Base-by-base conservation (phyloP, 2,329 filamentous ascomycete genomes). In the Sclerotinia trifoliorum region DNA sequence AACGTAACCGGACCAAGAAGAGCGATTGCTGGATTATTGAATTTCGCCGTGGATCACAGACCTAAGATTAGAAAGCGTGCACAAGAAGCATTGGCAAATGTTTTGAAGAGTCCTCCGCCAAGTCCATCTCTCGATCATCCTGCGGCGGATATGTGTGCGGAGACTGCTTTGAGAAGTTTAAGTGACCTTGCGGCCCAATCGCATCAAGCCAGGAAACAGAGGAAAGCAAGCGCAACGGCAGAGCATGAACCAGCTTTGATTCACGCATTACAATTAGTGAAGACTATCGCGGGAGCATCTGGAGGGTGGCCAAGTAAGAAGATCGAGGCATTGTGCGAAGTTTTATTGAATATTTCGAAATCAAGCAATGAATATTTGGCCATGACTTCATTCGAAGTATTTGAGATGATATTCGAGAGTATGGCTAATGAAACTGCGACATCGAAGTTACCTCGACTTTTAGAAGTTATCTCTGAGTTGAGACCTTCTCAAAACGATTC, bases 221-320 rank as follows among this genome's bases (percentile, higher is more conserved):
- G 88, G 77, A 88, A 86, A 75, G 11, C 42, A 8, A 80, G 78
- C 58, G 81, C 83, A 17, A 83, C 84, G 21, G 81, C 86, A 13
- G 83, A 84, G 66, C 87, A 93, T 75, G 93, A 96, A 71, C 94
- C 95, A 2, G 88, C 88, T 42, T 83, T 98, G 63, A 96, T 98
- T 73, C 95, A 98, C 78, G 90, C 94, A 2, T 82, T 99, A 71
- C 94, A 99, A 76, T 83, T 99, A 67, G 90, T 97, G 72, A 97
- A 96, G 83, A 91, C 92, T 0, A 87, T 99, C 70, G 93, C 95
- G 0, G 85, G 86, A 3, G 93, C 92, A 6, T 94, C 93, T 69
- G 92, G 93, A 52, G 95, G 95, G 63, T 99, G 95, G 95, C 95
- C 95, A 0, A 97, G 91, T 81, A 93, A 91, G 82, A 97, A 96